These are phyloP conservation scores for Ruellia speciosa DNA, from an alignment of 305 asterid genomes.

Conservation along the genomic window DNA sequence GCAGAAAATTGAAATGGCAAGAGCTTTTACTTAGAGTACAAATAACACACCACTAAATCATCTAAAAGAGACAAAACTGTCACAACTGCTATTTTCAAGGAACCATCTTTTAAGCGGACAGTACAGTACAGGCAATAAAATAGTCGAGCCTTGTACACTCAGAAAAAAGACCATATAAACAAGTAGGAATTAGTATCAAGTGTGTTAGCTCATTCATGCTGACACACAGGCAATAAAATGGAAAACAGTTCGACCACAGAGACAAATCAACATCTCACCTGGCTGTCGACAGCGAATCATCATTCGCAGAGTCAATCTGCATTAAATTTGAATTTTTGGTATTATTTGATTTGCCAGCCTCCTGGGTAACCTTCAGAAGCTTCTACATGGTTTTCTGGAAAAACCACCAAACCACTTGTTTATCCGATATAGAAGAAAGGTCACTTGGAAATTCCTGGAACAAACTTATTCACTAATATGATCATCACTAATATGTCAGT, in stretches of 20 bases:
- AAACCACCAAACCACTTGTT: slow-evolving; percentile 40
- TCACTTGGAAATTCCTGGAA: no score
- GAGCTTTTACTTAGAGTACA: not conserved
- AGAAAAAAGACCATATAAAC: slow-evolving; percentile 7
- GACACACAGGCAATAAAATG: slow-evolving; percentile 5
- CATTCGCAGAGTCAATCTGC: slow-evolving; percentile 57
- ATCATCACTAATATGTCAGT: no score
- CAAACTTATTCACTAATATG: no score
- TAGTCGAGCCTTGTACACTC: slow-evolving; percentile 58
- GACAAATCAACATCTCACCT: slow-evolving; percentile 43
- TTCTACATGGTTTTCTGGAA: slow-evolving; percentile 55
- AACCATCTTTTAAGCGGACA: not conserved
- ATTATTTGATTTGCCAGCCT: slow-evolving; percentile 37
- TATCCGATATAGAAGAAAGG: no score
- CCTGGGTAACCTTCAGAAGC: slow-evolving; percentile 54
- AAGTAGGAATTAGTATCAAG: not conserved
- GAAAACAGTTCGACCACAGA: slow-evolving; percentile 8
- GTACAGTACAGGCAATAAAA: slow-evolving; percentile 12
- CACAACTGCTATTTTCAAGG: not conserved
- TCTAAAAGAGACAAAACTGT: not conserved
- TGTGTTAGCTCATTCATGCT: slow-evolving; percentile 15
- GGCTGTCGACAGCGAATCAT: slow-evolving; percentile 34
- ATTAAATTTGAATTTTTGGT: slow-evolving; percentile 38
- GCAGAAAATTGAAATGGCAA: no score
- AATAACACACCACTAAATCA: not conserved